These are phyloP conservation scores for Fusarium avenaceum DNA, from an alignment of 2,329 filamentous ascomycete species.

Conservation along the genomic window DNA sequence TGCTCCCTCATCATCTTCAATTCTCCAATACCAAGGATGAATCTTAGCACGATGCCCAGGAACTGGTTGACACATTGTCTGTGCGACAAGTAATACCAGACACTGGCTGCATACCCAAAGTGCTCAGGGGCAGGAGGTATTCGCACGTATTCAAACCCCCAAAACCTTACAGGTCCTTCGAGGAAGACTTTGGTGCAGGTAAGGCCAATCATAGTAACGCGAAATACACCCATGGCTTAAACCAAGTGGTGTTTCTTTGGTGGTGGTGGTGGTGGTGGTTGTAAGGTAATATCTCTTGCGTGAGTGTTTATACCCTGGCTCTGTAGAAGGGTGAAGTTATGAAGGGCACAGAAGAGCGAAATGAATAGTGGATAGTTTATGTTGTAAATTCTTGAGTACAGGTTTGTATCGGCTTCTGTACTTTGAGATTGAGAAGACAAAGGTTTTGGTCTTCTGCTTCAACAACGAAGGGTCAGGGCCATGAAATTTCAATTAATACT, in stretches of 20 bases:
- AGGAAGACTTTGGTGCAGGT: neutral
- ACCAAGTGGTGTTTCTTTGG: neutral
- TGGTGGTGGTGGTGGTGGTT: neutral
- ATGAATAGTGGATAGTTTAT: neutral
- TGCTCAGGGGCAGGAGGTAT: neutral
- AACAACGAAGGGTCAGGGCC: neutral
- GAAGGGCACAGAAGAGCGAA: neutral
- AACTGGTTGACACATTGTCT: conserved; percentile 18
- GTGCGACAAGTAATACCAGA: conserved; percentile 17
- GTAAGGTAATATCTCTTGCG: neutral
- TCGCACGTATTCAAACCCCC: neutral
- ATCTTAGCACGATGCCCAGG: neutral
- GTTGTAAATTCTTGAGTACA: neutral
- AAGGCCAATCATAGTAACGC: neutral
- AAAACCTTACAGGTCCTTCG: neutral
- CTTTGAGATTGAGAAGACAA: neutral
- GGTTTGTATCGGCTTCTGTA: neutral
- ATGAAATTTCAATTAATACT: neutral
- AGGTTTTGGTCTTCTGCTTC: neutral
- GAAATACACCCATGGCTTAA: neutral
- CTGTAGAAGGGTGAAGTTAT: neutral
- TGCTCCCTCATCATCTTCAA: neutral
- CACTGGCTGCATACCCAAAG: neutral
- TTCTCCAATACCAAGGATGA: neutral
- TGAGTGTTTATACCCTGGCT: neutral